Base-by-base conservation (phyloP, 352 stramenopile genomes). In the Phytophthora europaea region DNA sequence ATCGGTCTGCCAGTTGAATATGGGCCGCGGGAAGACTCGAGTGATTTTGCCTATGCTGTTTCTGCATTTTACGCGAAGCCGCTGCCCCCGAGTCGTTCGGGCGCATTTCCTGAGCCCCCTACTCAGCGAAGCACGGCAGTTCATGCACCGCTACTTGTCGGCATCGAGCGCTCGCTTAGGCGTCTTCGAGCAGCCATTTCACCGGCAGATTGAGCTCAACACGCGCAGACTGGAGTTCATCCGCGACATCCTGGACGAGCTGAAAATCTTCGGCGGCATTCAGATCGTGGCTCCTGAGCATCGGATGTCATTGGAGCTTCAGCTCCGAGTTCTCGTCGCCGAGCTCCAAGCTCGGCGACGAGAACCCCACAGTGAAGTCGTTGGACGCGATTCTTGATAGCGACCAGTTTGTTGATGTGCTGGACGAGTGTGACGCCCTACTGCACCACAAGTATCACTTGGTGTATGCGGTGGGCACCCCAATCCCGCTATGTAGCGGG, bases 21-120 rank as follows among this genome's bases (percentile, higher is more conserved):
- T 97, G 90, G 92, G 91, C 0, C 73, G 88, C 26, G 92, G 92
- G n/a, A 97, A 97, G 76, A 97, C 89, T n/a, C 70, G 83, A 5
- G 92, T 98, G 33, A 96, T 98, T 60, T 56, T 97, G 10, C 92
- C 92, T 0, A 97, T 98, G 90, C 72, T 98, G 2, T 90, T 97
- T 16, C 77, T 98, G 6, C 76, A 95, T 67, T 96, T 75, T 18
- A 75, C 76, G 4, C 73, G 40, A 36, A 73, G 38, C 22, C 47
- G 7, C 5, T 67, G 58, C 9, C 22, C 62, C 0, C 71, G 58
- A 26, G 63, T 93, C 12, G 76, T 90, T 7, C 86, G 88, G 3
- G 73, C 86, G 0, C 83, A 94, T 51, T 93, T 96, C 47, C 61
- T 96, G 47, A 74, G 70, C 0, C 63, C 82, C 10, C 61, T 95